phyloP scores from a whole-genome alignment of 106 monocot genomes.

The Triglochin maritima region DNA sequence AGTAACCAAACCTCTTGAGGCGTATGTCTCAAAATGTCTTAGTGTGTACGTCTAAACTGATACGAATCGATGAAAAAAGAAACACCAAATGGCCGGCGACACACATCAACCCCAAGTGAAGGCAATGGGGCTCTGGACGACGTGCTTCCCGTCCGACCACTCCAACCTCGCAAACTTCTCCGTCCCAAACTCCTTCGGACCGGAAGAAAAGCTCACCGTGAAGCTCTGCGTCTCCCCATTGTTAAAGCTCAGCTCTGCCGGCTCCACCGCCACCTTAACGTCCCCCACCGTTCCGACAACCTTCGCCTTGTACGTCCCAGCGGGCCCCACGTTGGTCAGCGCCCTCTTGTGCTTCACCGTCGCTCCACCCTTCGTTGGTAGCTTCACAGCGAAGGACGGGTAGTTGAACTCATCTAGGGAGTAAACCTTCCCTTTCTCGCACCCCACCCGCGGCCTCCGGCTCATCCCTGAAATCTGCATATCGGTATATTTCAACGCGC shows the following conservation, averaged over 20 bases:
- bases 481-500: constrained; percentile 68
- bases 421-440: constrained; percentile 28
- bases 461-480: constrained; percentile 39
- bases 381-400: constrained; percentile 70
- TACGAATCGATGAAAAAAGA: neutral
- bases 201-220: constrained; percentile 47
- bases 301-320: constrained; percentile 15
- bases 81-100: neutral
- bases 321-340: constrained; percentile 31
- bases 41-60: neutral
- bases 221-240: constrained; percentile 67
- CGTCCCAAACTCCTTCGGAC: constrained; percentile 34
- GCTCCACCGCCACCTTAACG: constrained; percentile 55
- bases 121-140: constrained; percentile 70
- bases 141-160: constrained; percentile 77
- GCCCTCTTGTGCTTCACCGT: constrained; percentile 36
- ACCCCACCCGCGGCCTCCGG: constrained; percentile 29
- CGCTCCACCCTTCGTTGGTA: constrained; percentile 23
- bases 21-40: neutral
- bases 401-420: constrained; percentile 59
- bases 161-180: constrained; percentile 43
- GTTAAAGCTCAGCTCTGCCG: constrained; percentile 44
- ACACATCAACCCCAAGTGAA: constrained; percentile 52
- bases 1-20: neutral
- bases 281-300: constrained; percentile 6